Evolutionary conservation across 345 rosid genomes (phyloP).

Genomic region (Heritiera fomes): DNA sequence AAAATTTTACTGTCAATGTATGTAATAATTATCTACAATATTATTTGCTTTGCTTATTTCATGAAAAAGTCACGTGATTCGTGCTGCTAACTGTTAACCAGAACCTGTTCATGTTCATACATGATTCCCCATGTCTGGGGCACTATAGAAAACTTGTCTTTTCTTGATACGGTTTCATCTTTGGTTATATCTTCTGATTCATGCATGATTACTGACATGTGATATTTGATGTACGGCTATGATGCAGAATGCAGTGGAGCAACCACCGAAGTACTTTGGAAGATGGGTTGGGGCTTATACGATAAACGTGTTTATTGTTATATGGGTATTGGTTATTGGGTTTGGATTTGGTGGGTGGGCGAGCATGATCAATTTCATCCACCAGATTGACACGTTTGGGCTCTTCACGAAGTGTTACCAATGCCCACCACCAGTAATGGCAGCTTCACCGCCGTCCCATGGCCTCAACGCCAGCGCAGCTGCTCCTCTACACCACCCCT

Average conservation of each 20-base stretch:
- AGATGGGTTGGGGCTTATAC: slow-evolving; percentile 86
- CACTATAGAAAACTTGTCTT: slow-evolving; percentile 1
- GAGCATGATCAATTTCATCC: slow-evolving; percentile 75
- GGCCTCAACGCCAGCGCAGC: slow-evolving; percentile 43
- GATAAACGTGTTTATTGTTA: slow-evolving; percentile 75
- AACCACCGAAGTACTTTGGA: slow-evolving; percentile 73
- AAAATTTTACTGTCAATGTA: too few relatives aligned
- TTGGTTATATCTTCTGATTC: not conserved
- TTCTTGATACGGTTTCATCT: slow-evolving; percentile 3
- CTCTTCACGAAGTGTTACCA: slow-evolving; percentile 95
- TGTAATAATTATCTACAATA: too few relatives aligned
- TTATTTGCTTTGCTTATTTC: not conserved
- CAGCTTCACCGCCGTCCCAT: slow-evolving; percentile 26
- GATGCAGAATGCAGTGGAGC: slow-evolving; percentile 90
- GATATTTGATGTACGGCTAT: slow-evolving; percentile 22
- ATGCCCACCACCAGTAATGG: slow-evolving; percentile 54
- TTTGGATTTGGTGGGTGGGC: slow-evolving; percentile 99
- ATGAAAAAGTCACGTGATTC: slow-evolving; percentile 24
- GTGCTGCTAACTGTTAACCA: slow-evolving; percentile 20
- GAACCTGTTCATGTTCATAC: slow-evolving; percentile 22
- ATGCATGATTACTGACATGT: not conserved
- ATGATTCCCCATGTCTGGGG: slow-evolving; percentile 14
- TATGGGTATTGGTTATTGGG: slow-evolving; percentile 90
- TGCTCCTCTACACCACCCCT: slow-evolving; percentile 39
- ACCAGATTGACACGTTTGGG: slow-evolving; percentile 95